Conservation (phyloP, 768 basidiomycete species). For the Saitozyma sp. region DNA sequence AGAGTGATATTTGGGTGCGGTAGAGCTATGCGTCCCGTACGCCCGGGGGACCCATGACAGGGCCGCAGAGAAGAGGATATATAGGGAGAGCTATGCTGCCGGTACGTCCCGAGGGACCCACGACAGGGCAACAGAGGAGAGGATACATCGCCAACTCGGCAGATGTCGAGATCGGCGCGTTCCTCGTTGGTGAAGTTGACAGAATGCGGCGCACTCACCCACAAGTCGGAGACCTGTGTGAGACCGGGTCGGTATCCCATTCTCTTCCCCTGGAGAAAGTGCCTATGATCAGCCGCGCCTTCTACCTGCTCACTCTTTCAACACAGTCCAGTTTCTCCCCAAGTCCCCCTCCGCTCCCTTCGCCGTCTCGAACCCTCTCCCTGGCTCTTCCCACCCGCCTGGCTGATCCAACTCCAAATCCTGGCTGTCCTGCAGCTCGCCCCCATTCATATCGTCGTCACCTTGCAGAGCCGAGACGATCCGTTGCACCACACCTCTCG, state of each 20-base stretch:
- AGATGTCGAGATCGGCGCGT: too few species aligned
- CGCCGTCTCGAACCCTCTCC: slow-evolving; percentile 22
- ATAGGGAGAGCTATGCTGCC: too few species aligned
- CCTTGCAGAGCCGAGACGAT: slow-evolving; percentile 31
- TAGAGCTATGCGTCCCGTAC: too few species aligned
- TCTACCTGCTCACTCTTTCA: slow-evolving; percentile 25
- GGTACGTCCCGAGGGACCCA: too few species aligned
- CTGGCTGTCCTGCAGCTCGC: slow-evolving; percentile 7
- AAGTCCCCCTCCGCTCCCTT: slow-evolving; percentile 11
- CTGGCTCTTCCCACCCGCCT: neutral
- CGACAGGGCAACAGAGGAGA: too few species aligned
- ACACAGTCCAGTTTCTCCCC: slow-evolving; percentile 7
- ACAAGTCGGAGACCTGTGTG: slow-evolving; percentile 31
- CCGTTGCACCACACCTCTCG: slow-evolving; percentile 11
- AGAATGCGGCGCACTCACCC: slow-evolving; percentile 16
- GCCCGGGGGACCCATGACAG: too few species aligned
- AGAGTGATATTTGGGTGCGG: too few species aligned
- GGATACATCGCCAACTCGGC: too few species aligned
- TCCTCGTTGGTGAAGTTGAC: neutral
- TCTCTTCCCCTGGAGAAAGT: slow-evolving; percentile 26
- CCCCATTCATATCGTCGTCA: slow-evolving; percentile 36
- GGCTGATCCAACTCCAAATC: neutral
- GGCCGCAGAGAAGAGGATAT: too few species aligned
- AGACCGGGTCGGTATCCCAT: slow-evolving; percentile 34
- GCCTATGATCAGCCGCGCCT: slow-evolving; percentile 9